Evolutionary conservation across 2,329 filamentous ascomycete genomes (phyloP).

Genomic region (Grosmannia serpens): DNA sequence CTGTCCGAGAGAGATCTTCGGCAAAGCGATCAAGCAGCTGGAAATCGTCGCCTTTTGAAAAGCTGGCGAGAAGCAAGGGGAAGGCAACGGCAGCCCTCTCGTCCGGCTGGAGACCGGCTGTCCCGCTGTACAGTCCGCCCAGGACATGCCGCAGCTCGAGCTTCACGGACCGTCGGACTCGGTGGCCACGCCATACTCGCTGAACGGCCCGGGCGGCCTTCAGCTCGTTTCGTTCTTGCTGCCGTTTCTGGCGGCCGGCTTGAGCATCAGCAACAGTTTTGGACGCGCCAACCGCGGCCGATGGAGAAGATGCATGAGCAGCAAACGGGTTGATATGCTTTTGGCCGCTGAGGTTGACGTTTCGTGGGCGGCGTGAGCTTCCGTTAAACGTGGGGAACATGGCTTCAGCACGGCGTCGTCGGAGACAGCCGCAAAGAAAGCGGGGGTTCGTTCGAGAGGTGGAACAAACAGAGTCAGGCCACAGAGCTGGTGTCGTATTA

Average conservation of each 20-base stretch:
- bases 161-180: conserved; percentile 45
- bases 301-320: conserved; percentile 44
- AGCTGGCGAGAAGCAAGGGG: conserved; percentile 38
- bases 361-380: conserved; percentile 69
- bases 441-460: neutral
- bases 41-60: conserved; percentile 36
- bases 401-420: conserved; percentile 8
- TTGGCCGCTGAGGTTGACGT: conserved; percentile 88
- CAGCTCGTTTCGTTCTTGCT: conserved; percentile 67
- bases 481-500: neutral
- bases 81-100: conserved; percentile 29
- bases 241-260: conserved; percentile 69
- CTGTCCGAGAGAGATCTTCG: conserved; percentile 27
- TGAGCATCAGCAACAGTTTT: conserved; percentile 77
- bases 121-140: conserved; percentile 43
- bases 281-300: conserved; percentile 52
- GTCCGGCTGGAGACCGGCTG: conserved; percentile 16
- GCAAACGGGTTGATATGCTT: conserved; percentile 65
- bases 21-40: conserved; percentile 34
- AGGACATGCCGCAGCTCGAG: conserved; percentile 47
- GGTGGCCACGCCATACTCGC: conserved; percentile 70
- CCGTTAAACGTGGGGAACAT: conserved; percentile 96
- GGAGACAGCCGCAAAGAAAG: neutral
- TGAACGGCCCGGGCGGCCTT: conserved; percentile 68
- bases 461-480: neutral